phyloP scores from a whole-genome alignment of 139 green algal genomes.

The Astrephomene gubernaculifera region DNA sequence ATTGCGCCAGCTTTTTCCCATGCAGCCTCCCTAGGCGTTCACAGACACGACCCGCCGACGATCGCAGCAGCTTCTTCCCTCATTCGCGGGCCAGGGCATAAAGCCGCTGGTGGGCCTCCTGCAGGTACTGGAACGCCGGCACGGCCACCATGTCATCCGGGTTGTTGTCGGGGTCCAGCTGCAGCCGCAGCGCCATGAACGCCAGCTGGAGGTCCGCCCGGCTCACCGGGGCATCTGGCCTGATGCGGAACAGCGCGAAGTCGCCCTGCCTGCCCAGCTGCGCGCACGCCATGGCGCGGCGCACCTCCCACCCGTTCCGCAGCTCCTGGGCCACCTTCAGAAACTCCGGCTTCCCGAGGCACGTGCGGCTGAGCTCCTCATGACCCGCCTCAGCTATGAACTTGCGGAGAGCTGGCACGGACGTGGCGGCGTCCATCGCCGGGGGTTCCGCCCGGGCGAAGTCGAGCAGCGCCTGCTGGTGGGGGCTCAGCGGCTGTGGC shows the following conservation, averaged over 20 bases:
- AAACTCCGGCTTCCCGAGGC: neutral
- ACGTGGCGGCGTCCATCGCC: too few relatives aligned
- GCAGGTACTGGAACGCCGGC: constrained; percentile 11
- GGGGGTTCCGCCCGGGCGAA: too few relatives aligned
- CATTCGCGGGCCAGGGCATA: too few relatives aligned
- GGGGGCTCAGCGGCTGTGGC: too few relatives aligned
- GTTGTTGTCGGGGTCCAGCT: constrained; percentile 16
- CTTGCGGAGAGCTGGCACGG: too few relatives aligned
- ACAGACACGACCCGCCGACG: too few relatives aligned
- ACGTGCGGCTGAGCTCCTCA: neutral
- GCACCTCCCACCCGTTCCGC: neutral
- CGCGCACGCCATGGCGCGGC: neutral
- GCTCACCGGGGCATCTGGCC: neutral
- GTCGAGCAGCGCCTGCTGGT: too few relatives aligned
- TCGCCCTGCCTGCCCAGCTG: neutral
- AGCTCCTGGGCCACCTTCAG: neutral
- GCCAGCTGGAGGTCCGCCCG: neutral
- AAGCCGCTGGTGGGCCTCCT: neutral
- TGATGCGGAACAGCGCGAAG: neutral
- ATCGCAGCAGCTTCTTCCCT: too few relatives aligned
- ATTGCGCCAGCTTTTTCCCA: too few relatives aligned
- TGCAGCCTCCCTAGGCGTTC: too few relatives aligned
- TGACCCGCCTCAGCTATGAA: too few relatives aligned
- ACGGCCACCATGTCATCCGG: neutral
- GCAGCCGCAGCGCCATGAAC: neutral